A percentile compares a stretch with the other conserved stretches of the same genome.
These are phyloP conservation scores for Grigorovia jiainica DNA, from an alignment of 805 yeast genomes.

Conservation along the genomic window DNA sequence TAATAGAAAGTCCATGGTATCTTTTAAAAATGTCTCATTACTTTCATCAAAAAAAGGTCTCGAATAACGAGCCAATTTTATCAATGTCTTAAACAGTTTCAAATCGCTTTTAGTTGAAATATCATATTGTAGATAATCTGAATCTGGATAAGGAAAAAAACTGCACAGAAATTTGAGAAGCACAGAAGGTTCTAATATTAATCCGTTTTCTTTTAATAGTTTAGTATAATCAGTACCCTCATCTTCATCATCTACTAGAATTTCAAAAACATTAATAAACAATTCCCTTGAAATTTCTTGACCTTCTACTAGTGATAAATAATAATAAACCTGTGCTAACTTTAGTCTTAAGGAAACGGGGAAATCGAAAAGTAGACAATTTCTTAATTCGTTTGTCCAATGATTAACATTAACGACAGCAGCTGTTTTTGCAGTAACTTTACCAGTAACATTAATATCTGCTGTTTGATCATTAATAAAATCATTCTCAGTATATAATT, in stretches of 20 bases:
- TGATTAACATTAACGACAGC: constrained; percentile 66
- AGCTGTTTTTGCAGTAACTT: constrained; percentile 55
- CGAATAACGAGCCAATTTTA: constrained; percentile 45
- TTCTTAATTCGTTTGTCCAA: constrained; percentile 80
- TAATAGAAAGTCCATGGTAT: constrained; percentile 42
- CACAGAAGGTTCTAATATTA: constrained; percentile 30
- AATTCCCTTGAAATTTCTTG: constrained; percentile 52
- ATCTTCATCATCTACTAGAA: constrained; percentile 37
- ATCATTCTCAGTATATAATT: constrained; percentile 28
- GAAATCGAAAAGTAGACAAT: constrained; percentile 66
- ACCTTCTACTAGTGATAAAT: constrained; percentile 62
- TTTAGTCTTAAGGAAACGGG: constrained; percentile 56
- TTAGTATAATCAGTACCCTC: constrained; percentile 27
- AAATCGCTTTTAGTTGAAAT: constrained; percentile 32
- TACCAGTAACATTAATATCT: constrained; percentile 39
- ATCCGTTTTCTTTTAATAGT: constrained; percentile 20
- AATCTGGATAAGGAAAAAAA: constrained; percentile 39
- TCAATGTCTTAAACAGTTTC: constrained; percentile 38
- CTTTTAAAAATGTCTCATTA: constrained; percentile 32
- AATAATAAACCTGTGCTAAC: constrained; percentile 60
- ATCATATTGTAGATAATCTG: constrained; percentile 35
- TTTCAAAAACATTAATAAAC: constrained; percentile 52
- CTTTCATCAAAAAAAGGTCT: constrained; percentile 43
- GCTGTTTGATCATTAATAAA: constrained; percentile 16
- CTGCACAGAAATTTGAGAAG: constrained; percentile 27